Evolutionary conservation across 2,329 filamentous ascomycete genomes (phyloP), one percentile per base, ranked within the genome.

Genomic region (Fusarium protoensiforme): DNA sequence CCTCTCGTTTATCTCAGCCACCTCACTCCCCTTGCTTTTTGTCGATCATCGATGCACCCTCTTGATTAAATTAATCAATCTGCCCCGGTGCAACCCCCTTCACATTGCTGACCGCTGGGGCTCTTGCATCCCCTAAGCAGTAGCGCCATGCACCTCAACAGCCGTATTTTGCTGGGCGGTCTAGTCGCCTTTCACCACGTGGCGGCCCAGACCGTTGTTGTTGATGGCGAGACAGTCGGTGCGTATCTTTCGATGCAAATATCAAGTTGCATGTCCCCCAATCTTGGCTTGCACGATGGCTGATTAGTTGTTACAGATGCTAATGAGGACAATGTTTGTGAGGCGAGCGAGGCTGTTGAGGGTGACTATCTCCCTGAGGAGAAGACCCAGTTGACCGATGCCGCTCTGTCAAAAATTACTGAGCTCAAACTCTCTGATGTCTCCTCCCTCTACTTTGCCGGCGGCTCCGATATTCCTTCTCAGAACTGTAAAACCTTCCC

Each of bases 401-500:
- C 58, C 2, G 60, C 58, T 2, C 29, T 75, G 7, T 51, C 64
- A 8, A 64, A 73, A 11, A 62, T 77, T 9, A 60, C 65, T 16
- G 58, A 75, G 9, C 33, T 71, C 5, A 41, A 74, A 36, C 54
- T 70, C 18, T 48, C 59, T 7, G 57, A 75, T 8, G 71, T 69
- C 1, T 24, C 64, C 0, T 22, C 71, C 2, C 48, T 77, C 35
- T 68, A 67, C 59, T 75, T 76, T 29, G 60, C 53, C n/a, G 36
- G 59, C 18, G 54, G 29, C 0, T 41, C 31, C 4, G 16, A 27
- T 2, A 18, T 13, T 3, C 8, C 60, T 2, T 6, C 33, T 1
- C 65, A 46, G 2, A 38, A 62, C 16, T 83, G 82, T 75, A 83
- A 83, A 64, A 78, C 76, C 0, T 81, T 80, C 20, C 81, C 81